These are phyloP conservation scores for Epichloe sp. DNA, from an alignment of 2,329 filamentous ascomycete genomes.

Conservation along the genomic window DNA sequence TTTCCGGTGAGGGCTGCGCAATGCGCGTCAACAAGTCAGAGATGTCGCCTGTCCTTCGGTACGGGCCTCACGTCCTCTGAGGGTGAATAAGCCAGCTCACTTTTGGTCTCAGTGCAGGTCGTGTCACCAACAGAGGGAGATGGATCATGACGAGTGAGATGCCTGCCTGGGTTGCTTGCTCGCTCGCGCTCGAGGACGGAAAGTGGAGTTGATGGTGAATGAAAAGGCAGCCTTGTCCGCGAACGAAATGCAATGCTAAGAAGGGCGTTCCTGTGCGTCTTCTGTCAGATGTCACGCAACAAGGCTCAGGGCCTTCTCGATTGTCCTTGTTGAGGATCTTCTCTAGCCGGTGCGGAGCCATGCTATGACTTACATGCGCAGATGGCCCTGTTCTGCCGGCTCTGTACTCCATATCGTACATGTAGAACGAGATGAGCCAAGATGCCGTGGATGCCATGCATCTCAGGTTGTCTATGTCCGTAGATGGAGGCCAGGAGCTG, in stretches of 20 bases:
- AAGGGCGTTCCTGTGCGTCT: background rate
- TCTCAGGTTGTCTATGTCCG: background rate
- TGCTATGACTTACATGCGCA: constrained; percentile 2
- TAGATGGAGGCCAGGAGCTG: background rate
- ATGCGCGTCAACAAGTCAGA: constrained; percentile 5
- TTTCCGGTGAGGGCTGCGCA: constrained; percentile 3
- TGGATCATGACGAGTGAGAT: background rate
- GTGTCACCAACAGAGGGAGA: background rate
- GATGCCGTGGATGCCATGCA: constrained; percentile 6
- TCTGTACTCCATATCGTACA: constrained; percentile 1
- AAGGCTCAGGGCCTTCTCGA: background rate
- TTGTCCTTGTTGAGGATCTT: background rate
- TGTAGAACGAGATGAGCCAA: constrained; percentile 2
- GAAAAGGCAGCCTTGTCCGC: background rate
- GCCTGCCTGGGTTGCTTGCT: too few species aligned
- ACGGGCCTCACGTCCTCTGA: background rate
- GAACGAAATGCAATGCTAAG: background rate
- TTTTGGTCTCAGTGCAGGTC: background rate
- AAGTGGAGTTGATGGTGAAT: background rate
- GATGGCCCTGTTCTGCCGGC: background rate
- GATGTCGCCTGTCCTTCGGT: constrained; percentile 1
- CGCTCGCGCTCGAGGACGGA: too few species aligned
- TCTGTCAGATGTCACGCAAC: background rate
- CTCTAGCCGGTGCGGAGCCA: background rate
- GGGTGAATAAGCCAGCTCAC: background rate